Percentiles rank a stretch among this genome's conserved stretches.
phyloP scores from a whole-genome alignment of 306 rosid species.

The Ormosia emarginata region DNA sequence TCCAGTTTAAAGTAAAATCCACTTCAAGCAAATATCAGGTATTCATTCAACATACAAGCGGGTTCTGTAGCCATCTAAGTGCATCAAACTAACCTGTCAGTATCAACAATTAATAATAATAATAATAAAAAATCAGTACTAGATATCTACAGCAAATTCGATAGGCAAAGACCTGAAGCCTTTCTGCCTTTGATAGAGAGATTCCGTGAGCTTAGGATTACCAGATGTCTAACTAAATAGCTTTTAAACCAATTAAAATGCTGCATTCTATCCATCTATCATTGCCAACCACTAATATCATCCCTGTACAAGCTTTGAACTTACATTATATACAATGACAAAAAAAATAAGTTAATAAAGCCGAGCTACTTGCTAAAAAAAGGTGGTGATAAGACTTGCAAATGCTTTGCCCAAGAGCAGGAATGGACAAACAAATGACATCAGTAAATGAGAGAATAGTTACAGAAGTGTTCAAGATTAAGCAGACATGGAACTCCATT shows the following conservation, averaged over 20 bases:
- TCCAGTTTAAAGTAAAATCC: background rate
- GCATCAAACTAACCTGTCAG: background rate
- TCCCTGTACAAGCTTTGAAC: slow-evolving; percentile 33
- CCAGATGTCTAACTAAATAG: background rate
- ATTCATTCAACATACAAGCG: background rate
- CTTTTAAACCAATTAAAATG: background rate
- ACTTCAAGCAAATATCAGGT: background rate
- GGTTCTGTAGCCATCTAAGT: background rate
- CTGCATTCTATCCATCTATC: slow-evolving; percentile 18
- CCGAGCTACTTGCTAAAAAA: slow-evolving; percentile 13
- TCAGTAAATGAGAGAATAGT: slow-evolving; percentile 17
- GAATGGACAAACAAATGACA: background rate
- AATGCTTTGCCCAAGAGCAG: slow-evolving; percentile 15
- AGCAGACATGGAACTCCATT: slow-evolving; percentile 16
- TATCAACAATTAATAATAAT: background rate
- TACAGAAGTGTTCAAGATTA: slow-evolving; percentile 7
- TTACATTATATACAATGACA: slow-evolving; percentile 31
- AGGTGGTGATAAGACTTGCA: slow-evolving; percentile 3
- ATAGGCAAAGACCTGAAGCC: background rate
- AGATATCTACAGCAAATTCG: background rate
- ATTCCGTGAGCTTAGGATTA: background rate
- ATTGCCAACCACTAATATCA: slow-evolving; percentile 7
- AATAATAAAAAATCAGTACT: background rate
- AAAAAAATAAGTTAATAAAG: slow-evolving; percentile 13
- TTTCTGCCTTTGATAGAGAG: background rate